Conservation (phyloP, 176 grass and related monocot species). For the Miscanthus lutarioriparius region DNA sequence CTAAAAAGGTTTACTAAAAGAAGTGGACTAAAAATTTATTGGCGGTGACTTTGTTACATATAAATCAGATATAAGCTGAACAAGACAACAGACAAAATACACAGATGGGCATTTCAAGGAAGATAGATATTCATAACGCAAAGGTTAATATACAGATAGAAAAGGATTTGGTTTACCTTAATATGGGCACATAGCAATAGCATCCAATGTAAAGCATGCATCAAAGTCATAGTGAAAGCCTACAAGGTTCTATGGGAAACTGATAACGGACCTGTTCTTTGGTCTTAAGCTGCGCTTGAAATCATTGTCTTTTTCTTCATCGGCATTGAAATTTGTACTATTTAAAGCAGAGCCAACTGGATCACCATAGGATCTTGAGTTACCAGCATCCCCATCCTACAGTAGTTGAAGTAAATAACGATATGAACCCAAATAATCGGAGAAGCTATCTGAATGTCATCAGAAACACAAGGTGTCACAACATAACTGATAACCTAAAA, state of each 20-base stretch:
- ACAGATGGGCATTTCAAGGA: not conserved
- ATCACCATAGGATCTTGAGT: slow-evolving; percentile 56
- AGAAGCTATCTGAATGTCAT: slow-evolving; percentile 98
- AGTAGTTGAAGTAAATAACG: slow-evolving; percentile 99
- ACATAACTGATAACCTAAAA: slow-evolving; percentile 32
- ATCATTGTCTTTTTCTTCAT: slow-evolving; percentile 49
- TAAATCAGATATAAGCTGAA: slow-evolving; percentile 2
- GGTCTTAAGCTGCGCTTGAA: slow-evolving; percentile 41
- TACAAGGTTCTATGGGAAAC: not conserved
- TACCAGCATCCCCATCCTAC: slow-evolving; percentile 71
- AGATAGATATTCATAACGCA: not conserved
- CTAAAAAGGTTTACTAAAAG: slow-evolving; percentile 3
- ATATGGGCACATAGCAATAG: not conserved
- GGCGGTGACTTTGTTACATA: not conserved
- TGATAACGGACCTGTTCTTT: slow-evolving; percentile 47
- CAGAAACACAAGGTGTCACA: slow-evolving; percentile 68
- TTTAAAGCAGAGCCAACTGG: slow-evolving; percentile 46
- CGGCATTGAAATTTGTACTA: slow-evolving; percentile 31
- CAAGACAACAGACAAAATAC: slow-evolving; percentile 6
- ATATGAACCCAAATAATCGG: slow-evolving; percentile 89
- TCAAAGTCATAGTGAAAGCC: slow-evolving; percentile 9
- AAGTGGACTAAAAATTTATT: not conserved
- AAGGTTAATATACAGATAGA: not conserved
- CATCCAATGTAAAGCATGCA: slow-evolving; percentile 20
- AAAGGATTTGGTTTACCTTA: not conserved